phyloP scores from a whole-genome alignment of 192 early-diverging fungal species.

The Backusella mclennaniae region DNA sequence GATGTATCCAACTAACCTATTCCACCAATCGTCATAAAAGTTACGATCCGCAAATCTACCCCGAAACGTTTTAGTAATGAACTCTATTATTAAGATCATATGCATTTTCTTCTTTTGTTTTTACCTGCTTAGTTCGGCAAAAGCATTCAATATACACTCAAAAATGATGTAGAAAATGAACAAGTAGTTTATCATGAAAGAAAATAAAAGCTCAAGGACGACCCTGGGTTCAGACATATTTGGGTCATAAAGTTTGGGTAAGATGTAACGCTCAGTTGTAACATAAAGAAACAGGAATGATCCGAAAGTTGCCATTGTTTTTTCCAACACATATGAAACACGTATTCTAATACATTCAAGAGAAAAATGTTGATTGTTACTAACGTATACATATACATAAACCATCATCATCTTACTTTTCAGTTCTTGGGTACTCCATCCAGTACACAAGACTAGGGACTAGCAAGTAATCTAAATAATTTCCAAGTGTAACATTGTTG shows the following conservation, averaged over 20 bases:
- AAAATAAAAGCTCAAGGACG: slow-evolving; percentile 75
- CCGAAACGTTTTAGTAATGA: slow-evolving; percentile 4
- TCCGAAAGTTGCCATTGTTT: slow-evolving; percentile 71
- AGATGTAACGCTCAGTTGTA: slow-evolving; percentile 84
- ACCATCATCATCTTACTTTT: slow-evolving; percentile 44
- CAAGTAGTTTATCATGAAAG: slow-evolving; percentile 90
- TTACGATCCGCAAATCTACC: slow-evolving; percentile 88
- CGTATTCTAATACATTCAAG: slow-evolving; percentile 59
- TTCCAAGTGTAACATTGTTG: slow-evolving; percentile 73
- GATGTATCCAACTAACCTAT: slow-evolving; percentile 38
- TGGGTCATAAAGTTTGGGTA: slow-evolving; percentile 73
- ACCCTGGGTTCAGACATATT: slow-evolving; percentile 51
- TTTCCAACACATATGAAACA: slow-evolving; percentile 85
- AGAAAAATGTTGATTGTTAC: not conserved
- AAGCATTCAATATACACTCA: slow-evolving; percentile 94
- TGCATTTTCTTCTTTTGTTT: not conserved
- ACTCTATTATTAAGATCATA: not conserved
- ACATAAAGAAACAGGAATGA: slow-evolving; percentile 82
- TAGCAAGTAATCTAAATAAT: slow-evolving; percentile 86
- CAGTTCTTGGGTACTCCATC: slow-evolving; percentile 87
- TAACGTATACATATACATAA: not conserved
- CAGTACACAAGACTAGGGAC: slow-evolving; percentile 93
- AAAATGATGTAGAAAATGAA: slow-evolving; percentile 95
- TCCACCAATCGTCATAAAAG: slow-evolving; percentile 99
- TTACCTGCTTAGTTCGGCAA: slow-evolving; percentile 88